Conservation (phyloP, 768 basidiomycete genomes). For the Termitomyces sp. region DNA sequence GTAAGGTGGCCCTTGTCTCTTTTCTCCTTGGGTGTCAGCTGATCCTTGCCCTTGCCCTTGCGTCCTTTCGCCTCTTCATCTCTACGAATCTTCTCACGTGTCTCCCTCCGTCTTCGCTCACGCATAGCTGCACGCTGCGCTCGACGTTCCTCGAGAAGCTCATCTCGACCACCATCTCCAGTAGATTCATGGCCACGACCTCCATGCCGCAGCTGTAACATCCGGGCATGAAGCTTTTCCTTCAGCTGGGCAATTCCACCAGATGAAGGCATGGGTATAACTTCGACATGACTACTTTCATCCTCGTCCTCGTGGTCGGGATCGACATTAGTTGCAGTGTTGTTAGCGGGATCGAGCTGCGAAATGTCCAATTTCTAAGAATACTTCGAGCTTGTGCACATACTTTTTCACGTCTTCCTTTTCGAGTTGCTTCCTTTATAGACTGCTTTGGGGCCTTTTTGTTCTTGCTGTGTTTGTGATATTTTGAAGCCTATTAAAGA, state of each 20-base stretch:
- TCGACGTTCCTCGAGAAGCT: slow-evolving; percentile 75
- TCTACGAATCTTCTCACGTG: slow-evolving; percentile 70
- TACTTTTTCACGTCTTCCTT: slow-evolving; percentile 85
- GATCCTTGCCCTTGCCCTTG: slow-evolving; percentile 41
- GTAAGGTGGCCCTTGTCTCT: slow-evolving; percentile 37
- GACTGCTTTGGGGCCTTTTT: slow-evolving; percentile 78
- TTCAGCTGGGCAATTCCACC: slow-evolving; percentile 61
- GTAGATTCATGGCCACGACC: slow-evolving; percentile 18
- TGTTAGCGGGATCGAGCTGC: slow-evolving; percentile 91
- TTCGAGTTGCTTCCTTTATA: slow-evolving; percentile 83
- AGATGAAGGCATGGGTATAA: slow-evolving; percentile 59
- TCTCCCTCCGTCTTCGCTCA: slow-evolving; percentile 80
- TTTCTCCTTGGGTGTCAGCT: slow-evolving; percentile 19
- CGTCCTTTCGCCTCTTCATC: slow-evolving; percentile 57
- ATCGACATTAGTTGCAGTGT: slow-evolving; percentile 29
- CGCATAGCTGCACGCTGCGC: slow-evolving; percentile 74
- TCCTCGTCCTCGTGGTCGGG: slow-evolving; percentile 29
- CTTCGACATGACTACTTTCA: slow-evolving; percentile 26
- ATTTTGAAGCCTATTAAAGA: slow-evolving; percentile 45
- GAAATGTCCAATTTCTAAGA: neutral
- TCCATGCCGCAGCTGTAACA: slow-evolving; percentile 58
- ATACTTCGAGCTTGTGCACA: neutral
- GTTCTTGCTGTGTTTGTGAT: slow-evolving; percentile 86
- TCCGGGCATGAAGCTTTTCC: slow-evolving; percentile 70
- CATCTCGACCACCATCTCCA: slow-evolving; percentile 58